Evolutionary conservation across 345 rosid genomes (phyloP).

Genomic region (Microcos paniculata): DNA sequence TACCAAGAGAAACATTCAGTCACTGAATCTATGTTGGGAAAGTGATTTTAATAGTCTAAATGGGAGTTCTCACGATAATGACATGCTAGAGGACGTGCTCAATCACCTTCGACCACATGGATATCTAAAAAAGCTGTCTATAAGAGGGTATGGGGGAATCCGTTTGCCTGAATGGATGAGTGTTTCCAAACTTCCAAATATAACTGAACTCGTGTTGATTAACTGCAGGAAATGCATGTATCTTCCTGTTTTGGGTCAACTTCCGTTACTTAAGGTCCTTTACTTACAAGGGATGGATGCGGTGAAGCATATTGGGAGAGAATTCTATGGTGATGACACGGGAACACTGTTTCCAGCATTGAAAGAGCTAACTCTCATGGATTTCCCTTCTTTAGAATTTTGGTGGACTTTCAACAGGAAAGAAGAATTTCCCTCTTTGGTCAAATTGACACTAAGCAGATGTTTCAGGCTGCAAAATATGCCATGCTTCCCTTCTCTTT

Average conservation of each 20-base stretch:
- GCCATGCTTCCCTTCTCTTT: constrained; percentile 20
- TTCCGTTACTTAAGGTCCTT: constrained; percentile 25
- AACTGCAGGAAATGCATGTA: constrained; percentile 10
- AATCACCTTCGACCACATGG: constrained; percentile 15
- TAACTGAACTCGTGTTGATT: constrained; percentile 12
- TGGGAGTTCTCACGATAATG: background rate
- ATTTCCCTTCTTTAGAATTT: constrained; percentile 18
- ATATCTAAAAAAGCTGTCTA: constrained; percentile 16
- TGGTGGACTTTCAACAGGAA: constrained; percentile 23
- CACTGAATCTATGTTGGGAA: constrained; percentile 21
- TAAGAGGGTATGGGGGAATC: constrained; percentile 16
- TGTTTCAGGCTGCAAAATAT: constrained; percentile 25
- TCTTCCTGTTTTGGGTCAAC: constrained; percentile 28
- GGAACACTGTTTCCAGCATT: constrained; percentile 16
- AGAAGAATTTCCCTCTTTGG: constrained; percentile 23
- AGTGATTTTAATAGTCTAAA: background rate
- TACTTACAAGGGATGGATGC: constrained; percentile 20
- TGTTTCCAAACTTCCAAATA: constrained; percentile 10
- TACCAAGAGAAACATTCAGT: constrained; percentile 2
- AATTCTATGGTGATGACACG: constrained; percentile 21
- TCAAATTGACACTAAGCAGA: constrained; percentile 17
- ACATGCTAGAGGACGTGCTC: background rate
- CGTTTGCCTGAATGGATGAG: constrained; percentile 25
- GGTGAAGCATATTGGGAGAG: constrained; percentile 16
- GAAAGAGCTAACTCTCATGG: constrained; percentile 13